Evolutionary conservation across 192 early-diverging fungal species (phyloP).

Genomic region (Podila verticillata): DNA sequence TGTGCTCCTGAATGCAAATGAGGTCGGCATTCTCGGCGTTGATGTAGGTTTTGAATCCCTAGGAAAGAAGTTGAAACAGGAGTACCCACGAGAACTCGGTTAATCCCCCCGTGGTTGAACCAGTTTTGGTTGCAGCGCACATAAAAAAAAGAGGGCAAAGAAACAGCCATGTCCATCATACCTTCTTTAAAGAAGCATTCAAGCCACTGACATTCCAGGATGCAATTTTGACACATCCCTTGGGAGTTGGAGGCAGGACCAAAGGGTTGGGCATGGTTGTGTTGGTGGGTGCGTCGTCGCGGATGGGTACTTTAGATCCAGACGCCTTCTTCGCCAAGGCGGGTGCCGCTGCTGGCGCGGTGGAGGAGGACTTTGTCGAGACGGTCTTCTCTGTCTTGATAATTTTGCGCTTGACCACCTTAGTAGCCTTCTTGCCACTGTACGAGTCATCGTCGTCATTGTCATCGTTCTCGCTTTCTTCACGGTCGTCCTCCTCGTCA

Average conservation of each 20-base stretch:
- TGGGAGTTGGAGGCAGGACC: slow-evolving; percentile 58
- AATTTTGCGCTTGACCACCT: neutral
- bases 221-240: slow-evolving; percentile 68
- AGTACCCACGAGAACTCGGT: neutral
- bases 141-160: neutral
- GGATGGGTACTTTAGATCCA: slow-evolving; percentile 15
- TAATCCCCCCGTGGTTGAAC: too few species aligned
- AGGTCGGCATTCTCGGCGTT: slow-evolving; percentile 85
- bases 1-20: slow-evolving; percentile 87
- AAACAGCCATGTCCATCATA: slow-evolving; percentile 5
- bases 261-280: slow-evolving; percentile 71
- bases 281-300: slow-evolving; percentile 60
- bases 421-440: neutral
- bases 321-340: slow-evolving; percentile 9
- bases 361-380: neutral
- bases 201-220: slow-evolving; percentile 86
- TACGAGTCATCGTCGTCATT: slow-evolving; percentile 1
- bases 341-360: neutral
- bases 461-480: slow-evolving; percentile 1
- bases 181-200: slow-evolving; percentile 79
- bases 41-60: slow-evolving; percentile 77
- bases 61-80: neutral
- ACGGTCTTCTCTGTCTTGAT: neutral
- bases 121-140: neutral
- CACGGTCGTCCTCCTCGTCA: neutral